Evolutionary conservation across 805 yeast species (phyloP), one percentile per base, ranked within the genome.

Genomic region (Ascoidea asiatica): DNA sequence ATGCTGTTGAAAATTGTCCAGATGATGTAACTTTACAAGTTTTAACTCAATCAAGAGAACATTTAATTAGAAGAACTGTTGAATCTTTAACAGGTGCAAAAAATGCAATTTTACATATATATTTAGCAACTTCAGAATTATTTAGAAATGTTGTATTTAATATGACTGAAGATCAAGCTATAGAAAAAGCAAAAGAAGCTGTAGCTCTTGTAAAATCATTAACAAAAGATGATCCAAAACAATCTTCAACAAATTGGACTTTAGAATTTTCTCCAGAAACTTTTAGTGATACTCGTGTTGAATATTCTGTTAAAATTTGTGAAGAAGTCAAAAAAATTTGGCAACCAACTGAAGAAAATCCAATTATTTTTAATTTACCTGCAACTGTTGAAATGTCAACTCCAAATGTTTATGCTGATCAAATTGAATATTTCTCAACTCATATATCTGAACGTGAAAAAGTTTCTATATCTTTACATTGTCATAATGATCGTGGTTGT

Each of bases 401-500:
- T 44, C 90, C 90, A 50, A 78, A 81, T 61, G 70, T 78, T 39
- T 81, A 81, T 53, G 90, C 90, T 44, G 90, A 81, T 62, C 88
- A 81, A 64, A 75, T 81, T 51, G 90, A 81, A 61, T 81, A 79
- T 55, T 81, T 81, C 61, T 71, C 78, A 50, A 75, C 69, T 43
- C 71, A 80, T 56, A 81, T 81, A 44, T 58, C 76, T 43, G 85
- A 81, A 56, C 73, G 89, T 60, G 87, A 81, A 56, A 80, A 78
- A 54, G 75, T 80, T 38, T 65, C 78, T 49, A 74, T 81, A 47
- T 80, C 88, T 19, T 71, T 81, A 15, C 90, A 81, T 56, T 74
- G 83, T 49, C 90, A 81, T 62, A 81, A 81, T 55, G 90, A 81
- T 59, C 72, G 90, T 62, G 90, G 90, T 19, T 80, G 86, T 59